Base-by-base conservation (phyloP, 345 rosid genomes). In the Rhodamnia rubescens region DNA sequence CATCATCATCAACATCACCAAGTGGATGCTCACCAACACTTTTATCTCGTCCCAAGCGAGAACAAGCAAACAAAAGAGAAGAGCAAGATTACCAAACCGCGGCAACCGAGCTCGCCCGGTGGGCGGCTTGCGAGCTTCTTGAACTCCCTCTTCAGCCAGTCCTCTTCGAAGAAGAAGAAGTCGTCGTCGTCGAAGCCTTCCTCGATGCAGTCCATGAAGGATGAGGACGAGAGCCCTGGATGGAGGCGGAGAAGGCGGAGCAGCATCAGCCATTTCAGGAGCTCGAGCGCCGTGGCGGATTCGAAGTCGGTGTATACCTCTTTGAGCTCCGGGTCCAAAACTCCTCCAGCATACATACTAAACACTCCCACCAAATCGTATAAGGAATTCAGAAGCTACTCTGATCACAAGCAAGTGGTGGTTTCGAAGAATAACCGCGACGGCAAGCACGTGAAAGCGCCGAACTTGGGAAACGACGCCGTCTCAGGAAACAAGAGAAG, bases 101-200 rank as follows among this genome's bases (percentile, higher is more conserved):
- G 93, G 92, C 96, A 94, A 86, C 98, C 99, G 2, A 95, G 95
- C 87, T 97, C 99, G 26, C 99, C 99, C 2, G 99, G 98, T 2
- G 97, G 97, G 15, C 90, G 89, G 85, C 93, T 97, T 44, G 98
- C 98, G 5, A 95, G 94, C 89, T 97, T 97, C 93, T 89, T 97
- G 92, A 97, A 94, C 90, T 95, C 98, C 80, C 87, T 95, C 36
- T 95, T 97, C 91, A 93, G 88, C 69, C 98, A 97, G 90, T 88
- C 95, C n/a, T 58, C 95, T 82, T 93, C 92, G 3, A 94, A 90
- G 90, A 95, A 93, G 91, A 94, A 90, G 92, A 96, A 95, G 86
- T 83, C 84, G 44, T 83, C 84, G 44, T 83, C 85, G 32, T 91
- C 26, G 91, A 92, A 87, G 89, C 93, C 53, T 84, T 89, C 53